A percentile compares a stretch with the other conserved stretches of the same genome.
phyloP scores from a whole-genome alignment of 805 yeast species.

The Spathaspora hagerdaliae region DNA sequence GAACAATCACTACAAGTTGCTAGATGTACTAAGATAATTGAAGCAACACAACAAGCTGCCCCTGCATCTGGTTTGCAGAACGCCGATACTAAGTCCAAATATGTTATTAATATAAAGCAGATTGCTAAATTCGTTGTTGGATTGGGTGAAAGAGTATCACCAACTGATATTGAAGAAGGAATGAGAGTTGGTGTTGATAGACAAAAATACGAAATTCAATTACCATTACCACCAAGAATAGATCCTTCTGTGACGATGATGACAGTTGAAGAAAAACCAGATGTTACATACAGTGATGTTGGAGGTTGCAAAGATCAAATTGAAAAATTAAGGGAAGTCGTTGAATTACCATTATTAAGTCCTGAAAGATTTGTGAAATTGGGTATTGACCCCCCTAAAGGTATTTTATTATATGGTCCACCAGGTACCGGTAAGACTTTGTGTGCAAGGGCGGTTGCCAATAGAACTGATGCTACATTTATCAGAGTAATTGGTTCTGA shows the following conservation, averaged over 20 bases:
- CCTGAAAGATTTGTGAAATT: conserved; percentile 96
- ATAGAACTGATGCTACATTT: conserved; percentile 98
- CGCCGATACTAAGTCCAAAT: conserved; percentile 83
- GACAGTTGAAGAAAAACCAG: conserved; percentile 99
- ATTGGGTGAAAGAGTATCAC: conserved; percentile 93
- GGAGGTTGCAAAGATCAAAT: conserved; percentile 99
- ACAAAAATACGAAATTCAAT: conserved; percentile 92
- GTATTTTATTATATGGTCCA: conserved; percentile 93
- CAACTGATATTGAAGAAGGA: conserved; percentile 98
- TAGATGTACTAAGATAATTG: conserved; percentile 94
- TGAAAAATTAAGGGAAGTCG: conserved; percentile 94
- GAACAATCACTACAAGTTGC: conserved; percentile 98
- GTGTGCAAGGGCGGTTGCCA: conserved; percentile 98
- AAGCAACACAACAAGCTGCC: conserved; percentile 42
- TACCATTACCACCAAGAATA: conserved; percentile 95
- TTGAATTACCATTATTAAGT: conserved; percentile 85
- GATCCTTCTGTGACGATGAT: conserved; percentile 99
- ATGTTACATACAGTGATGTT: conserved; percentile 95
- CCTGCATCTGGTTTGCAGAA: conserved; percentile 37
- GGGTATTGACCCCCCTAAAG: conserved; percentile 99
- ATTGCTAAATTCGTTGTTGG: conserved; percentile 98
- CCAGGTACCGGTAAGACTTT: conserved; percentile 99
- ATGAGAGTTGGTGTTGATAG: conserved; percentile 99
- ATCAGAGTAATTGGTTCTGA: conserved; percentile 98
- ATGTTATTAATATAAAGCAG: conserved; percentile 95